A percentile compares a stretch with the other conserved stretches of the same genome.
These are phyloP conservation scores for Gossypium raimondii DNA, from an alignment of 345 rosid species.

Conservation along the genomic window DNA sequence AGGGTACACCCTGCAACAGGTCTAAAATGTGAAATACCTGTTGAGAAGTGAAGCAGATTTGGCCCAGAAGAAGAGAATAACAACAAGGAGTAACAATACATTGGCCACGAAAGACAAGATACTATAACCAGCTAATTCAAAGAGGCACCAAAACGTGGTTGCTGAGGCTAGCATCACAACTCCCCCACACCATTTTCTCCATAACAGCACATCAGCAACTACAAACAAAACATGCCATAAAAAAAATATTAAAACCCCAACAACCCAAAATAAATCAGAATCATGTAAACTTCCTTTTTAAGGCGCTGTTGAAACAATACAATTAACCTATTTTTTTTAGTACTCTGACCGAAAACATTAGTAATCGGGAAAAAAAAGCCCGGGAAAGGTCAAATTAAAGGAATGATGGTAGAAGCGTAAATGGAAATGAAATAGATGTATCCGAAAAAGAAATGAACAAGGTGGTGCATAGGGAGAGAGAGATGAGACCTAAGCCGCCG, in stretches of 20 bases:
- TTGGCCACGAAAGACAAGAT: conserved; percentile 65
- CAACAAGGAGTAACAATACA: conserved; percentile 67
- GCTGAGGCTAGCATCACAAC: conserved; percentile 43
- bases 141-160: conserved; percentile 61
- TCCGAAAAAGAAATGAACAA: conserved; percentile 7
- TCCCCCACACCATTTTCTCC: conserved; percentile 67
- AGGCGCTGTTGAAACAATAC: not conserved
- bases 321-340: not conserved
- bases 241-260: not conserved
- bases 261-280: conserved; percentile 2
- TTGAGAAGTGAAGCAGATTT: conserved; percentile 94
- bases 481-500: conserved; percentile 60
- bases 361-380: not conserved
- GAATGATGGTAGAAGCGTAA: not conserved
- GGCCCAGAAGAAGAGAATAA: conserved; percentile 87
- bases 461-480: not conserved
- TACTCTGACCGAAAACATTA: not conserved
- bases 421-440: conserved; percentile 18
- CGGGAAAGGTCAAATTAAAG: not conserved
- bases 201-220: conserved; percentile 83
- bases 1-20: too few species aligned
- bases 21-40: conserved; percentile 38
- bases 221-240: conserved; percentile 1
- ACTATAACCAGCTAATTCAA: conserved; percentile 80
- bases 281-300: not conserved